Evolutionary conservation across 2,329 filamentous ascomycete genomes (phyloP).

Genomic region (Alternaria postmessia): DNA sequence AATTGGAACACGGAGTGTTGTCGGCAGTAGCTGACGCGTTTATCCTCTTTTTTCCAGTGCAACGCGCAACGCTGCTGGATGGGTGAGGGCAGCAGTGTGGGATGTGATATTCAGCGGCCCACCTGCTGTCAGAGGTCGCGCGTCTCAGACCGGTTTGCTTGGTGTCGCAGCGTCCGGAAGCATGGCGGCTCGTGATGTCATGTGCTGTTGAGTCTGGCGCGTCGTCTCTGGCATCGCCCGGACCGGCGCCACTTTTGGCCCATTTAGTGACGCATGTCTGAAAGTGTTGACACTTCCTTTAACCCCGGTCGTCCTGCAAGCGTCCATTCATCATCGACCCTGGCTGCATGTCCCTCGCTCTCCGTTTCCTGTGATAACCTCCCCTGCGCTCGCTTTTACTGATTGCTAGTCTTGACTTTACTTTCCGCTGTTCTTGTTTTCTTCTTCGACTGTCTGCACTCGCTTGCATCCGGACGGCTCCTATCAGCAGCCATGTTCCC

Average conservation of each 20-base stretch:
- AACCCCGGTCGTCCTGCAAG: background rate
- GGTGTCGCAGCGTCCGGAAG: constrained; percentile 6
- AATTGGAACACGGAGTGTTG: constrained; percentile 1
- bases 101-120: background rate
- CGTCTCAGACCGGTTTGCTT: constrained; percentile 4
- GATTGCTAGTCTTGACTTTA: constrained; percentile 11
- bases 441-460: background rate
- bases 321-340: constrained; percentile 11
- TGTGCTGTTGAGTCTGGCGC: constrained; percentile 6
- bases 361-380: constrained; percentile 8
- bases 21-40: constrained; percentile 12
- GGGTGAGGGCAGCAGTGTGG: background rate
- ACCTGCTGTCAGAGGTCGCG: constrained; percentile 3
- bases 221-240: background rate
- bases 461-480: constrained; percentile 3
- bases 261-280: constrained; percentile 11
- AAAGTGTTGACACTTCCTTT: background rate
- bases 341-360: constrained; percentile 3
- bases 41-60: constrained; percentile 4
- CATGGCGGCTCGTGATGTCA: constrained; percentile 16
- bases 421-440: background rate
- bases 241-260: constrained; percentile 6
- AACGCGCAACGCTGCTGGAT: constrained; percentile 3
- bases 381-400: constrained; percentile 5
- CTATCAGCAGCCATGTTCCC: constrained; percentile 26